Conservation (phyloP, 345 rosid genomes). For the Eucalyptus fibrosa region DNA sequence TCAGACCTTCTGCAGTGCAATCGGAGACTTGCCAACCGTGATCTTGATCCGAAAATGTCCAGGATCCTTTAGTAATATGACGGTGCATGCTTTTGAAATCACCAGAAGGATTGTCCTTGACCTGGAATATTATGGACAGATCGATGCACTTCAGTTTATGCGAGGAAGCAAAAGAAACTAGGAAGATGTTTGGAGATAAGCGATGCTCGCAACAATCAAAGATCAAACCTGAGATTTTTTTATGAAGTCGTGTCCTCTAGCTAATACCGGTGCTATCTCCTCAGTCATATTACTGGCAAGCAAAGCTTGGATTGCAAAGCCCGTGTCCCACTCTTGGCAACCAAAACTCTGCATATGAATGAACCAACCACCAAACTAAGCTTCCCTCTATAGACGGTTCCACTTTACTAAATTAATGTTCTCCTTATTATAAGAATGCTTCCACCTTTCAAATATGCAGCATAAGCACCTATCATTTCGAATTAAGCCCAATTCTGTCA, state of each 20-base stretch:
- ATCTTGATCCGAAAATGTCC: constrained; percentile 41
- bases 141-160: not conserved
- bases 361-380: not conserved
- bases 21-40: constrained; percentile 43
- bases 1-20: constrained; percentile 28
- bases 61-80: constrained; percentile 32
- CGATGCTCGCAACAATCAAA: not conserved
- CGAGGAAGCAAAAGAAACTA: not conserved
- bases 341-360: constrained; percentile 30
- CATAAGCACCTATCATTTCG: not conserved
- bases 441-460: not conserved
- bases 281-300: constrained; percentile 13
- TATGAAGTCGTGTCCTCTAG: constrained; percentile 17
- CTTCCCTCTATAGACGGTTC: not conserved
- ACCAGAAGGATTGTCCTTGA: constrained; percentile 28
- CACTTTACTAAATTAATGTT: not conserved
- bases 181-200: not conserved
- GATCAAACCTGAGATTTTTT: constrained; percentile 37
- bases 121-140: not conserved
- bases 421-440: not conserved
- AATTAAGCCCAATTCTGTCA: not conserved
- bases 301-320: constrained; percentile 27
- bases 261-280: constrained; percentile 17
- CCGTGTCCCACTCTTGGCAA: constrained; percentile 53
- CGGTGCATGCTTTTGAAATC: constrained; percentile 19